A percentile compares a stretch with the other conserved stretches of the same genome.
phyloP scores from a whole-genome alignment of 306 rosid genomes.

The Nissolia schottii region DNA sequence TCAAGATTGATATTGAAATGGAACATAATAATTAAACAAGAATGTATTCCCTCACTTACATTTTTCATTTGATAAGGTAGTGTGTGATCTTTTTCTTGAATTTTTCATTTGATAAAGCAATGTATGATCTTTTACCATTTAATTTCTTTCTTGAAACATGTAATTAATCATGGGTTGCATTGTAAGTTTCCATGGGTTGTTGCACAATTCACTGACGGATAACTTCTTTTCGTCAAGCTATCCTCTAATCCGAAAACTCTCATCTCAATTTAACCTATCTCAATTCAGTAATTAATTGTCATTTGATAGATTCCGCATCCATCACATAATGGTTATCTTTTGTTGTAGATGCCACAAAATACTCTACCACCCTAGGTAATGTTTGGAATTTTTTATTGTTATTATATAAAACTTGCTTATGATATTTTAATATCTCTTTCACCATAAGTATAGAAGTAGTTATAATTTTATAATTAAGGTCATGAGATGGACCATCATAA shows the following conservation, averaged over 20 bases:
- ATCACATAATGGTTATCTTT: background rate
- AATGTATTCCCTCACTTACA: background rate
- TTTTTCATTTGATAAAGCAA: background rate
- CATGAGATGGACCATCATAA: too few relatives aligned
- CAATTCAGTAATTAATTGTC: too few relatives aligned
- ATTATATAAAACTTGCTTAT: background rate
- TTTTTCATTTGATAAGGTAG: background rate
- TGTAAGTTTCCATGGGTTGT: too few relatives aligned
- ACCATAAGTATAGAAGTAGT: background rate
- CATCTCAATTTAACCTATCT: too few relatives aligned
- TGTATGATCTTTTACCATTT: too few relatives aligned
- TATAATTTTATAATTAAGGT: background rate
- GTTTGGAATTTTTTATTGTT: background rate
- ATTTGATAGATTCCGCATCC: background rate
- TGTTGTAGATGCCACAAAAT: too few relatives aligned
- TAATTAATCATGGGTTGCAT: too few relatives aligned
- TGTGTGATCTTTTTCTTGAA: too few relatives aligned
- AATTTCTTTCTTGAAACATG: too few relatives aligned
- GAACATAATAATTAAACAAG: background rate
- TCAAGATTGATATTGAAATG: background rate
- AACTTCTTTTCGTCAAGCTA: too few relatives aligned
- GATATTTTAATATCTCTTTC: background rate
- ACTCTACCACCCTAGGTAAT: background rate
- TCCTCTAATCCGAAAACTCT: too few relatives aligned
- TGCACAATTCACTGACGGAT: too few relatives aligned